Percentiles rank a stretch among this genome's conserved stretches.
Evolutionary conservation across 2,329 filamentous ascomycete species (phyloP).

Genomic region (Atkinsonella texensis): DNA sequence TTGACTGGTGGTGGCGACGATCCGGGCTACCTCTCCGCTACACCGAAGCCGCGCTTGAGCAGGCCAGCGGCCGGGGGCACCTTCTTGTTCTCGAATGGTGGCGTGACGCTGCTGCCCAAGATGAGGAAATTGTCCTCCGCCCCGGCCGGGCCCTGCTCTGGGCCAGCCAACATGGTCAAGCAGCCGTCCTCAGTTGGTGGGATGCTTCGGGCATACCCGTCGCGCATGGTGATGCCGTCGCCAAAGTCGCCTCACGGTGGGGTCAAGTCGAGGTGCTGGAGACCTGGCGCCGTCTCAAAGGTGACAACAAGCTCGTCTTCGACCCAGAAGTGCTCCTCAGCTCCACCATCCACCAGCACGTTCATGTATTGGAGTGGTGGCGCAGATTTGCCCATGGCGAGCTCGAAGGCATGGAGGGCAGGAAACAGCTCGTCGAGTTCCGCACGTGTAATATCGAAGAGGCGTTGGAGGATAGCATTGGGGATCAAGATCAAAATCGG

Average conservation of each 20-base stretch:
- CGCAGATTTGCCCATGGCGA: constrained; percentile 51
- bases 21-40: constrained; percentile 69
- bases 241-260: constrained; percentile 73
- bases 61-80: constrained; percentile 74
- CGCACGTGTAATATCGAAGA: constrained; percentile 94
- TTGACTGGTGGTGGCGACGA: constrained; percentile 86
- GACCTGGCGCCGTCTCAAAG: constrained; percentile 63
- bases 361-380: constrained; percentile 88
- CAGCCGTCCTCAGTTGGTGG: constrained; percentile 78
- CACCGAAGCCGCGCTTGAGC: constrained; percentile 77
- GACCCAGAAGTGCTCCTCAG: constrained; percentile 75
- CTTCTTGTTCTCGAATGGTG: constrained; percentile 89
- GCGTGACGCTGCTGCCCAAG: constrained; percentile 55
- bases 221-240: constrained; percentile 68
- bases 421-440: constrained; percentile 67
- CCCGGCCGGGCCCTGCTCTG: constrained; percentile 76
- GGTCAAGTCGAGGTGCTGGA: constrained; percentile 77
- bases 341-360: constrained; percentile 77
- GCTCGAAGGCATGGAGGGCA: constrained; percentile 40
- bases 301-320: constrained; percentile 55
- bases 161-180: constrained; percentile 71
- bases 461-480: constrained; percentile 76
- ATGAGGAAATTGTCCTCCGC: constrained; percentile 52
- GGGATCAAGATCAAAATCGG: constrained; percentile 46
- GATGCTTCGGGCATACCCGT: constrained; percentile 68